Evolutionary conservation across 2,329 filamentous ascomycete species (phyloP).

Genomic region (Diaporthe ilicicola): DNA sequence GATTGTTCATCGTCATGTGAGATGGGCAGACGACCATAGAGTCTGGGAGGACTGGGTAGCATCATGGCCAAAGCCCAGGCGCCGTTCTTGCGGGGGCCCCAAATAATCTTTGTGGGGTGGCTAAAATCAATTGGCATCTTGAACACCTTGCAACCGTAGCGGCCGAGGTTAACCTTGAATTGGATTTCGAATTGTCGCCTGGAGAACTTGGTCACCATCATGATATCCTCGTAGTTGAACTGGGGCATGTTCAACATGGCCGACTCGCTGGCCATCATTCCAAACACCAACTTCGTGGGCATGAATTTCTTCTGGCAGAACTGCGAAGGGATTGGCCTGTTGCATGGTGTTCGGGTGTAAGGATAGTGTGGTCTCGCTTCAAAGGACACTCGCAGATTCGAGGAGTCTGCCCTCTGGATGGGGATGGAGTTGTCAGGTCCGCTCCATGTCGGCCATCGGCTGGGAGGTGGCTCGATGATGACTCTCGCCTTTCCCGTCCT

Average conservation of each 20-base stretch:
- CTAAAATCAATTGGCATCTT: conserved; percentile 55
- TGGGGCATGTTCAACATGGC: conserved; percentile 30
- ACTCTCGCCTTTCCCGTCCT: conserved; percentile 55
- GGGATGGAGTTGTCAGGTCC: not conserved
- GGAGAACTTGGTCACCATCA: conserved; percentile 25
- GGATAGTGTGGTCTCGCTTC: not conserved
- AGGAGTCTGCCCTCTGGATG: not conserved
- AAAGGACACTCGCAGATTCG: not conserved
- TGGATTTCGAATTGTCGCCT: conserved; percentile 20
- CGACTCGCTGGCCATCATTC: conserved; percentile 28
- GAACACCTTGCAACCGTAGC: conserved; percentile 39
- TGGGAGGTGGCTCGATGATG: conserved; percentile 66
- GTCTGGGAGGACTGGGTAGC: conserved; percentile 57
- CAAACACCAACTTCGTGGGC: conserved; percentile 11
- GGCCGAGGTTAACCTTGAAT: conserved; percentile 22
- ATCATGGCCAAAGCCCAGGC: conserved; percentile 54
- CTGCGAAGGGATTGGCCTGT: not conserved
- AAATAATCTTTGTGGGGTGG: conserved; percentile 55
- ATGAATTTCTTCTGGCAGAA: conserved; percentile 7
- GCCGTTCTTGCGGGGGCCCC: conserved; percentile 43
- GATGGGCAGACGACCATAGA: conserved; percentile 50
- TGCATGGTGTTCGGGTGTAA: not conserved
- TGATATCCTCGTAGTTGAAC: conserved; percentile 19
- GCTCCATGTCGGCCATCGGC: conserved; percentile 27
- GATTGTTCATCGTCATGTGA: conserved; percentile 44